Evolutionary conservation across 2,329 filamentous ascomycete genomes (phyloP), one percentile per base, ranked within the genome.

Genomic region (Nigrograna mackinnonii): DNA sequence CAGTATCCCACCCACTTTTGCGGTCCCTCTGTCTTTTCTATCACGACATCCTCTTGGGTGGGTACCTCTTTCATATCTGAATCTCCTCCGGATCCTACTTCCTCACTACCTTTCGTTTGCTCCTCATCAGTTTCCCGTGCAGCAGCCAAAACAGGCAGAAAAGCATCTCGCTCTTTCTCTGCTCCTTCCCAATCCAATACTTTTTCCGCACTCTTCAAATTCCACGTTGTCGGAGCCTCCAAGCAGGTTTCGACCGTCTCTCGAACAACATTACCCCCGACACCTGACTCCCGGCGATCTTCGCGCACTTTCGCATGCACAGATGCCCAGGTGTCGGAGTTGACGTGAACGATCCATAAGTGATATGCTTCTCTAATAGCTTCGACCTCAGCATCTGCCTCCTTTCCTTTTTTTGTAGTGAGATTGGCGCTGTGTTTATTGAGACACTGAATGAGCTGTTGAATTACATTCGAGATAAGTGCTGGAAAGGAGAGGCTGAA

Each of bases 291-390:
- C n/a, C n/a, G n/a, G n/a, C n/a, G n/a, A n/a, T n/a, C n/a, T n/a
- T n/a, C n/a, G n/a, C n/a, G n/a, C n/a, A n/a, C n/a, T n/a, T n/a
- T n/a, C n/a, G n/a, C n/a, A n/a, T n/a, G n/a, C n/a, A n/a, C n/a
- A n/a, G n/a, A n/a, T n/a, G n/a, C n/a, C n/a, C n/a, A n/a, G n/a
- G n/a, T n/a, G n/a, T n/a, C n/a, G n/a, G n/a, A n/a, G n/a, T n/a
- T n/a, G n/a, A n/a, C n/a, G n/a, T n/a, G n/a, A 6, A 70, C 50
- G 19, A 79, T 51, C 79, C 79, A 82, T 22, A 70, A 58, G 46
- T 68, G 75, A 22, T 75, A 39, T 2, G 68, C 74, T 58, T 80
- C 74, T 24, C 58, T 58, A 5, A 57, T 50, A 0, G 67, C 56
- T 46, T 71, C 58, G 19, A 48, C 34, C 20, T 62, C 53, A 14